phyloP scores from a whole-genome alignment of 176 grass and related monocot species.

The Aegilops umbellulata region DNA sequence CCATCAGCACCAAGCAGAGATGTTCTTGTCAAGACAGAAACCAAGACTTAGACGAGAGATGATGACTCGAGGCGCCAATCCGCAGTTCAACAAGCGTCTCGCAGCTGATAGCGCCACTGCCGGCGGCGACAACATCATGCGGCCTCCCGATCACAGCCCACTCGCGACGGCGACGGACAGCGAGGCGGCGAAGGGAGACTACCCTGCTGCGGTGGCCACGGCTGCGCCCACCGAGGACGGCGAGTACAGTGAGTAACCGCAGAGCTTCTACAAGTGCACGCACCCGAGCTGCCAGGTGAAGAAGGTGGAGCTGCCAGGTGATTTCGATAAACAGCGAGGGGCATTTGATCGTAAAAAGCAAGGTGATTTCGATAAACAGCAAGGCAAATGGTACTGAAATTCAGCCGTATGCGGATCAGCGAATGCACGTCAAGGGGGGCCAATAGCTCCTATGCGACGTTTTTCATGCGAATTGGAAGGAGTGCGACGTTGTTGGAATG shows the following conservation, averaged over 20 bases:
- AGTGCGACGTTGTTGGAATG: no score
- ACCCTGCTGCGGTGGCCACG: slow-evolving; percentile 6
- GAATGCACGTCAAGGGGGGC: no score
- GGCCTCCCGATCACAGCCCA: background rate
- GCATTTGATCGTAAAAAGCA: no score
- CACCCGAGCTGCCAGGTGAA: no score
- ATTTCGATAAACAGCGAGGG: no score
- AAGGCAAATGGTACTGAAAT: no score
- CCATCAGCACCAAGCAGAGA: background rate
- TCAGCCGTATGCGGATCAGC: no score
- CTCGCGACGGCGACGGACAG: background rate
- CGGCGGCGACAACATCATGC: background rate
- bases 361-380: no score
- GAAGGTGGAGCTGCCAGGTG: slow-evolving; percentile 62
- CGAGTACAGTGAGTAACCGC: slow-evolving; percentile 81
- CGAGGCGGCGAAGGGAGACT: slow-evolving; percentile 8
- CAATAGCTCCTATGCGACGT: no score
- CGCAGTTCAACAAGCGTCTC: slow-evolving; percentile 19
- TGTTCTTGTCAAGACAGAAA: slow-evolving; percentile 35
- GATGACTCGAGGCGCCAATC: background rate
- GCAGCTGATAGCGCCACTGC: slow-evolving; percentile 3
- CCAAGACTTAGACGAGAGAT: slow-evolving; percentile 15
- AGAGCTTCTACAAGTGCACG: no score
- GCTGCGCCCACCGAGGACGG: slow-evolving; percentile 59
- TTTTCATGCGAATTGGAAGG: no score